A percentile compares a stretch with the other conserved stretches of the same genome.
Conservation (phyloP, 73 alveolate genomes). For the Breviolum minutum region DNA sequence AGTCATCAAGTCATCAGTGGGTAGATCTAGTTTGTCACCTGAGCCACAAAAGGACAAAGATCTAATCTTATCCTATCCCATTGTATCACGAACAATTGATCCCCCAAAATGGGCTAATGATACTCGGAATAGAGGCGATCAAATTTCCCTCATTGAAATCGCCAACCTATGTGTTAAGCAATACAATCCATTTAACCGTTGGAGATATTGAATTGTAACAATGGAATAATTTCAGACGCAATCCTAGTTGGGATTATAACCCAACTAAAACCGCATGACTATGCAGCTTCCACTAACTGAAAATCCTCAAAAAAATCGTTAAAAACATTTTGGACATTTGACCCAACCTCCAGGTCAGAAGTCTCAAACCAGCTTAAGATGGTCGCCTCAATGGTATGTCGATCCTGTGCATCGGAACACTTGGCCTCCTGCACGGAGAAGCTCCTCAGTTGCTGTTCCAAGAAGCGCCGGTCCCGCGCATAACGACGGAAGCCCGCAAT, state of each 20-base stretch:
- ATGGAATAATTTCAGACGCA: background rate
- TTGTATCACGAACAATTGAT: no score
- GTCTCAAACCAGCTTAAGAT: constrained; percentile 59
- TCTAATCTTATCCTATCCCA: no score
- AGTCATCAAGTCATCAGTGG: background rate
- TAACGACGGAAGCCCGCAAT: constrained; percentile 60
- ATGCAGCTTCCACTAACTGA: background rate
- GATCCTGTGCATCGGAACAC: constrained; percentile 36
- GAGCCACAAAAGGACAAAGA: no score
- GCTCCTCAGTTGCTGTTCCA: constrained; percentile 74
- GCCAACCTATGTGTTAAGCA: no score
- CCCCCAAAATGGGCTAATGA: no score
- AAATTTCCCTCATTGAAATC: no score
- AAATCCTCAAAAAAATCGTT: background rate
- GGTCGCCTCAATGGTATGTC: constrained; percentile 48
- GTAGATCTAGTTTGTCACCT: background rate
- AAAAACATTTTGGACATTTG: background rate
- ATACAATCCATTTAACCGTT: no score
- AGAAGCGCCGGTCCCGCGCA: constrained; percentile 42
- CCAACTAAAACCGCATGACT: background rate
- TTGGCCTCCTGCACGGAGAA: constrained; percentile 39
- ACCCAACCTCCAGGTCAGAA: background rate
- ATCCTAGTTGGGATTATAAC: background rate
- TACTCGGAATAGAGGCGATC: no score
- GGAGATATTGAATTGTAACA: no score